Conservation (phyloP, 1,284 basidiomycete species). For the Marasmius fiardii region DNA sequence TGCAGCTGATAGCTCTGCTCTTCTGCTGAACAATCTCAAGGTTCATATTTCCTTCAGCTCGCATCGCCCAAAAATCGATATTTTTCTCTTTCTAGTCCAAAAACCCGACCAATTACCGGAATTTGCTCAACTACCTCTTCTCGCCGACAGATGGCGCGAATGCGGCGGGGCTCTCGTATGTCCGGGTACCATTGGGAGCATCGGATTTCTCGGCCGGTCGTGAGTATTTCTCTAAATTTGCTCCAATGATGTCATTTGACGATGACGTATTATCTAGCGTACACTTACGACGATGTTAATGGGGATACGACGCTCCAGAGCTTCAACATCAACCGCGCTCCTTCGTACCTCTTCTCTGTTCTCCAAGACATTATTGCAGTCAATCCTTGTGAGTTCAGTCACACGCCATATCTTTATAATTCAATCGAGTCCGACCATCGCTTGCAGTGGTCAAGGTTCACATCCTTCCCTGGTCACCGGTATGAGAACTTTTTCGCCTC, state of each 20-base stretch:
- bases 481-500: slow-evolving; percentile 22
- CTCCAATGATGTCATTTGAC: neutral
- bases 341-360: slow-evolving; percentile 48
- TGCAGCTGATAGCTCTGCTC: slow-evolving; percentile 50
- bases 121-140: slow-evolving; percentile 42
- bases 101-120: slow-evolving; percentile 44
- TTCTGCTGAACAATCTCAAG: slow-evolving; percentile 48
- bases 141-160: slow-evolving; percentile 43
- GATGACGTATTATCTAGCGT: slow-evolving; percentile 27
- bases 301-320: slow-evolving; percentile 45
- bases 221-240: slow-evolving; percentile 21
- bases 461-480: slow-evolving; percentile 53
- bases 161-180: slow-evolving; percentile 46
- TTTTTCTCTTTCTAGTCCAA: slow-evolving; percentile 23
- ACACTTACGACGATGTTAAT: slow-evolving; percentile 44
- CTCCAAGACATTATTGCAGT: slow-evolving; percentile 46
- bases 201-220: slow-evolving; percentile 50
- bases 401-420: neutral
- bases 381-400: slow-evolving; percentile 28
- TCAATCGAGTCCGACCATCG: slow-evolving; percentile 18
- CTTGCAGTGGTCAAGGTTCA: slow-evolving; percentile 34
- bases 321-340: slow-evolving; percentile 44
- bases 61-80: neutral
- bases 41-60: slow-evolving; percentile 19
- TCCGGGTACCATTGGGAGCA: slow-evolving; percentile 51